Evolutionary conservation across 805 yeast genomes (phyloP).

Genomic region (Danielia reshetovae): DNA sequence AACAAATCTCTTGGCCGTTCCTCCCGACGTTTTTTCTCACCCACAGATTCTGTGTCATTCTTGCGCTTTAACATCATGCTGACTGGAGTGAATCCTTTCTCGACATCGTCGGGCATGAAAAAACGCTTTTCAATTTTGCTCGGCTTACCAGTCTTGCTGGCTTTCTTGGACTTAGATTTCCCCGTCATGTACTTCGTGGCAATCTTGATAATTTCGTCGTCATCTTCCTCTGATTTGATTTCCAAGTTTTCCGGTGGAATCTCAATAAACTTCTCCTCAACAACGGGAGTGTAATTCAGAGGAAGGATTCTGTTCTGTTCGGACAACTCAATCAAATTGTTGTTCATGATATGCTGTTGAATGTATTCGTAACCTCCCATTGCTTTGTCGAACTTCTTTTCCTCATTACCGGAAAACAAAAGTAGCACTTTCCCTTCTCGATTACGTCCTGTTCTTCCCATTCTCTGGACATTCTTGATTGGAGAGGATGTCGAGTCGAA

Average conservation of each 20-base stretch:
- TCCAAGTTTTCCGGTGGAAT: slow-evolving; percentile 69
- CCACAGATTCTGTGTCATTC: slow-evolving; percentile 3
- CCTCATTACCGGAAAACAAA: slow-evolving; percentile 74
- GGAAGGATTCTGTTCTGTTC: slow-evolving; percentile 72
- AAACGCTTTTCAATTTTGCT: slow-evolving; percentile 42
- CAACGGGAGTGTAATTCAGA: slow-evolving; percentile 45
- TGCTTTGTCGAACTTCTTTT: slow-evolving; percentile 74
- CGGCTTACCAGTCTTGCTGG: slow-evolving; percentile 8
- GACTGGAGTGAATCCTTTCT: slow-evolving; percentile 58
- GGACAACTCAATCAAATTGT: slow-evolving; percentile 40
- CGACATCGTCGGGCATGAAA: slow-evolving; percentile 72
- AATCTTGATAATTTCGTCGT: slow-evolving; percentile 60
- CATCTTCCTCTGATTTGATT: slow-evolving; percentile 51
- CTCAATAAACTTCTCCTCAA: slow-evolving; percentile 53
- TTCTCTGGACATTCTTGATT: slow-evolving; percentile 86
- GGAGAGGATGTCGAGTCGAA: slow-evolving; percentile 93
- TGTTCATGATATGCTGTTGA: slow-evolving; percentile 61
- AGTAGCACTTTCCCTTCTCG: slow-evolving; percentile 80
- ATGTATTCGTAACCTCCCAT: slow-evolving; percentile 78
- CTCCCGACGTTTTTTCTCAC: slow-evolving; percentile 3
- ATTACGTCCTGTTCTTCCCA: slow-evolving; percentile 98
- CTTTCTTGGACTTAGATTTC: slow-evolving; percentile 15
- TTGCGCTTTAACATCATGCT: slow-evolving; percentile 36
- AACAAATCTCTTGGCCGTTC: slow-evolving; percentile 7
- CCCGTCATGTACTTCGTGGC: slow-evolving; percentile 65